Percentiles rank a stretch among this genome's conserved stretches.
phyloP scores from a whole-genome alignment of 306 rosid species.

The Trifolium repens region DNA sequence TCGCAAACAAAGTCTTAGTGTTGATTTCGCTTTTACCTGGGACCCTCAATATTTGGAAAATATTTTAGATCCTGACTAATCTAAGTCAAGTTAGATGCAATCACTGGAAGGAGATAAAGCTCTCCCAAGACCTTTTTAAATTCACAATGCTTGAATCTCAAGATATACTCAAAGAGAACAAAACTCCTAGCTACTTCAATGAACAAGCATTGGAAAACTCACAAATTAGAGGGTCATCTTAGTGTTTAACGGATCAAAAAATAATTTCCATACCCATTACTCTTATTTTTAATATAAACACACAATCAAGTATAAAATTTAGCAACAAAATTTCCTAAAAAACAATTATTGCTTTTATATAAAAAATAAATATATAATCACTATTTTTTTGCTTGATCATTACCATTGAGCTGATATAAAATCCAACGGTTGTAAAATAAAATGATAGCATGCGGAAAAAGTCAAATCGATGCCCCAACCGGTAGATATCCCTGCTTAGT shows the following conservation, averaged over 20 bases:
- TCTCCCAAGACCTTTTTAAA: not conserved
- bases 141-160: constrained; percentile 7
- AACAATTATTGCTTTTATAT: constrained; percentile 9
- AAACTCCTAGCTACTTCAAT: constrained; percentile 14
- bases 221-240: not conserved
- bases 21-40: constrained; percentile 6
- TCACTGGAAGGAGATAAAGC: not conserved
- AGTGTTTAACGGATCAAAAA: constrained; percentile 6
- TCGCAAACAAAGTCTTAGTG: not conserved
- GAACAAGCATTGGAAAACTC: not conserved
- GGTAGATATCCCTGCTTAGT: constrained; percentile 84
- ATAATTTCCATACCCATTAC: constrained; percentile 27
- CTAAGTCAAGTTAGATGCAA: not conserved
- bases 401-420: constrained; percentile 89
- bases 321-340: constrained; percentile 22
- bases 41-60: not conserved
- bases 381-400: constrained; percentile 31
- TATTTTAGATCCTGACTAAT: not conserved
- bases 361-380: constrained; percentile 9
- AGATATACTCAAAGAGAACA: not conserved
- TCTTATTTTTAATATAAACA: constrained; percentile 1
- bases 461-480: constrained; percentile 94
- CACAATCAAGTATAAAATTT: constrained; percentile 11
- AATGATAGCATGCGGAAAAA: constrained; percentile 93
- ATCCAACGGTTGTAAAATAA: constrained; percentile 89